These are phyloP conservation scores for Diutina scorzettiae DNA, from an alignment of 1,139 yeast genomes.

Conservation along the genomic window DNA sequence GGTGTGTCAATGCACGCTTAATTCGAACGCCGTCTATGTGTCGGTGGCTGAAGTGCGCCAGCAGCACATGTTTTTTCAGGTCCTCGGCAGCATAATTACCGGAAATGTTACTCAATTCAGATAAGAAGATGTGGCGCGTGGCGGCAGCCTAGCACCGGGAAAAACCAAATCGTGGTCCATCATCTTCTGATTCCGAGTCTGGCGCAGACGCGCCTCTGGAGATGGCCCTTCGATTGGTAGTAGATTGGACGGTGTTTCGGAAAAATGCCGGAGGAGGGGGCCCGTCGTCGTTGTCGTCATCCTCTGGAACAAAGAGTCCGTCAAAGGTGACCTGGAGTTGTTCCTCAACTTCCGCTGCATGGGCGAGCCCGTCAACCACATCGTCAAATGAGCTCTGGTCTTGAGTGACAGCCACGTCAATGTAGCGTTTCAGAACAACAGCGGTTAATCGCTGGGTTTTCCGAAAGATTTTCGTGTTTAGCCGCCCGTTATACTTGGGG, in stretches of 20 bases:
- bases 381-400: background rate
- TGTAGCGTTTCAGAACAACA: background rate
- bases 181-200: constrained; percentile 1
- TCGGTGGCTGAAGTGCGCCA: too few relatives aligned
- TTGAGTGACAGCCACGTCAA: background rate
- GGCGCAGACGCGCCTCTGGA: too few relatives aligned
- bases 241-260: too few relatives aligned
- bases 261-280: background rate
- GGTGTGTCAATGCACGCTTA: too few relatives aligned
- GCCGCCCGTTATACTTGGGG: background rate
- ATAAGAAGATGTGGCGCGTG: too few relatives aligned
- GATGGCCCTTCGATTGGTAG: too few relatives aligned
- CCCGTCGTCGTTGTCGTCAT: background rate
- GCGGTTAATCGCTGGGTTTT: background rate
- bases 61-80: too few relatives aligned
- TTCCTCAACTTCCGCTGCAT: background rate
- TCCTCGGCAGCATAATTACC: too few relatives aligned
- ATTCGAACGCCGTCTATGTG: too few relatives aligned
- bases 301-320: background rate
- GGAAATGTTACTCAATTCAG: too few relatives aligned
- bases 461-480: background rate
- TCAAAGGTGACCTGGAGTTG: background rate
- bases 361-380: background rate
- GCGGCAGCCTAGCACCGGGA: too few relatives aligned
- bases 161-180: background rate